phyloP scores from a whole-genome alignment of 2,329 filamentous ascomycete species.

The Penicillium psychrosexuale region DNA sequence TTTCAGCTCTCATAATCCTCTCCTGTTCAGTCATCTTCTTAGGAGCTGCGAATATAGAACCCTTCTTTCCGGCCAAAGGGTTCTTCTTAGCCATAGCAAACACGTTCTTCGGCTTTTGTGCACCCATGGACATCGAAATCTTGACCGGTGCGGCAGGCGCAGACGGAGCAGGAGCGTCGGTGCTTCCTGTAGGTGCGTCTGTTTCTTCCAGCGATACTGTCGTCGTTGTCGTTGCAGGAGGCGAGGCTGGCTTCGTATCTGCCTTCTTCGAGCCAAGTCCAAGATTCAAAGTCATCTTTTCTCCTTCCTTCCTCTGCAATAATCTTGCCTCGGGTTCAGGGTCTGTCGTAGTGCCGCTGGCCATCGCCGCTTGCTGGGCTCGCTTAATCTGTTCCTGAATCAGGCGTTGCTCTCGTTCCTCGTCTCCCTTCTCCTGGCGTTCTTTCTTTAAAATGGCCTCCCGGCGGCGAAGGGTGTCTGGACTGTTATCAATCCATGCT shows the following conservation, averaged over 20 bases:
- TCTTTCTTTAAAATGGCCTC: slow-evolving; percentile 82
- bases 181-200: slow-evolving; percentile 11
- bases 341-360: slow-evolving; percentile 38
- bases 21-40: slow-evolving; percentile 88
- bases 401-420: slow-evolving; percentile 80
- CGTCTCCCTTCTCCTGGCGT: slow-evolving; percentile 82
- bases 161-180: slow-evolving; percentile 17
- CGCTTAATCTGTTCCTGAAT: slow-evolving; percentile 79
- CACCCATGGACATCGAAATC: slow-evolving; percentile 64
- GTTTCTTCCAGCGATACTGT: slow-evolving; percentile 16
- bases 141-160: slow-evolving; percentile 26
- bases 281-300: slow-evolving; percentile 71
- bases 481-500: slow-evolving; percentile 86
- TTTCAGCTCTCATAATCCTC: slow-evolving; percentile 81
- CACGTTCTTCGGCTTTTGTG: slow-evolving; percentile 59
- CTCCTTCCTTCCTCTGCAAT: slow-evolving; percentile 62
- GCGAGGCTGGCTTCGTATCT: slow-evolving; percentile 24
- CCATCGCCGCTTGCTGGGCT: slow-evolving; percentile 60
- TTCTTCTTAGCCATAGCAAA: slow-evolving; percentile 69
- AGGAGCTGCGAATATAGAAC: slow-evolving; percentile 55
- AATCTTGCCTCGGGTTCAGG: slow-evolving; percentile 43
- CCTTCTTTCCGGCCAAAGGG: slow-evolving; percentile 65
- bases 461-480: slow-evolving; percentile 74
- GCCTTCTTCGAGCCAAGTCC: slow-evolving; percentile 41
- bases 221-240: slow-evolving; percentile 1